A percentile compares a stretch with the other conserved stretches of the same genome.
Evolutionary conservation across 192 early-diverging fungal genomes (phyloP).

Genomic region (Rhizophagus prolifer): DNA sequence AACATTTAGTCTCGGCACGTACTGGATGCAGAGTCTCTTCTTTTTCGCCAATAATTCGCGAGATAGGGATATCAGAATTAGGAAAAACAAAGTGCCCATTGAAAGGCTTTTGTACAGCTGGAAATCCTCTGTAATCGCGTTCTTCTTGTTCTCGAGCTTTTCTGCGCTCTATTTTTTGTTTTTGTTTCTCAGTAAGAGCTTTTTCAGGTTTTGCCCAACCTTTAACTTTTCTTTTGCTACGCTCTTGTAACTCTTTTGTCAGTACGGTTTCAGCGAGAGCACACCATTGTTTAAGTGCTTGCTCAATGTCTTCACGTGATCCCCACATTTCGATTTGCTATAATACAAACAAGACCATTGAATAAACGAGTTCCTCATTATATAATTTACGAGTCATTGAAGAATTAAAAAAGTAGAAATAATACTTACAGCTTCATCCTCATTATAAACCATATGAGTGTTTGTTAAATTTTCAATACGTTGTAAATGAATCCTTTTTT

Average conservation of each 20-base stretch:
- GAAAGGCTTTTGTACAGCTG: slow-evolving; percentile 20
- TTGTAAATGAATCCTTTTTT: slow-evolving; percentile 12
- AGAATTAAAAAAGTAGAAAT: neutral
- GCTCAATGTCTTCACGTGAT: slow-evolving; percentile 9
- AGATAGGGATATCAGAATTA: slow-evolving; percentile 29
- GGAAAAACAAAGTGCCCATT: slow-evolving; percentile 35
- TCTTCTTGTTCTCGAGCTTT: slow-evolving; percentile 25
- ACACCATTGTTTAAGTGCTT: slow-evolving; percentile 33
- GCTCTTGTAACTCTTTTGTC: neutral
- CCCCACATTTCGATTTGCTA: slow-evolving; percentile 49
- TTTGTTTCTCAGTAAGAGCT: slow-evolving; percentile 37
- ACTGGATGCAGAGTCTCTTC: slow-evolving; percentile 35
- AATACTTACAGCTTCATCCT: slow-evolving; percentile 21
- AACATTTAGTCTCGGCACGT: slow-evolving; percentile 40
- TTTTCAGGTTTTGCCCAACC: slow-evolving; percentile 43
- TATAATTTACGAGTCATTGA: neutral
- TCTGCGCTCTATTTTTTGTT: slow-evolving; percentile 25
- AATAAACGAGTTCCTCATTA: neutral
- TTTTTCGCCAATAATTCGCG: slow-evolving; percentile 36
- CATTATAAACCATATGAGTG: slow-evolving; percentile 36
- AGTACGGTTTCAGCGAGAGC: slow-evolving; percentile 19
- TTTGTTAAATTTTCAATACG: slow-evolving; percentile 33
- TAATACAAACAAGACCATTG: neutral
- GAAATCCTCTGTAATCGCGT: slow-evolving; percentile 32
- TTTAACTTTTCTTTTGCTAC: slow-evolving; percentile 24